phyloP scores from a whole-genome alignment of 1,284 basidiomycete genomes.

The Trichosporon coremiiforme region DNA sequence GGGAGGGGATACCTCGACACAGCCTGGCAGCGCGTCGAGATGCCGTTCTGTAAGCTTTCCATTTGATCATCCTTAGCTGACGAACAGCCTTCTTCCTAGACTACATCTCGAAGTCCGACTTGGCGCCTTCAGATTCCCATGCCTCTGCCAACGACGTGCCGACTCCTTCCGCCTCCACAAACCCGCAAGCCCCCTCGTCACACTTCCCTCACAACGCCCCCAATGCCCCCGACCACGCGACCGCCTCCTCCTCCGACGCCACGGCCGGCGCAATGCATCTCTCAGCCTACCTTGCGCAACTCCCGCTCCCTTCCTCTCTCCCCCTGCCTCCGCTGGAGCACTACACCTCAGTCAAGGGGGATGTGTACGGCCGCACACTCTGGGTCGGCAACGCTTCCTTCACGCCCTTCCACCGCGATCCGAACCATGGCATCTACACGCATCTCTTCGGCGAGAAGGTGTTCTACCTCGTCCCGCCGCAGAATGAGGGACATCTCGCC shows the following conservation, averaged over 20 bases:
- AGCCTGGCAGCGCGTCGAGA: slow-evolving; percentile 42
- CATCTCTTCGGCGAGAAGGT: slow-evolving; percentile 47
- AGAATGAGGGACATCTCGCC: slow-evolving; percentile 33
- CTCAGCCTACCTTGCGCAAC: slow-evolving; percentile 48
- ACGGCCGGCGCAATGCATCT: slow-evolving; percentile 12
- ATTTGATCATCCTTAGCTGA: slow-evolving; percentile 32
- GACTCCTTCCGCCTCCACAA: not conserved
- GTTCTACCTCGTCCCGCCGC: slow-evolving; percentile 48
- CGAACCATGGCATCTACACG: slow-evolving; percentile 50
- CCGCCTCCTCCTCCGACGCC: not conserved
- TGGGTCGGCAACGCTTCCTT: slow-evolving; percentile 49
- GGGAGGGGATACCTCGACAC: slow-evolving; percentile 49
- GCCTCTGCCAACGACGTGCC: not conserved
- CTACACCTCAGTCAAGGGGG: slow-evolving; percentile 36
- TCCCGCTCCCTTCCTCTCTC: slow-evolving; percentile 35
- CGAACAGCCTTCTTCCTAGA: not conserved
- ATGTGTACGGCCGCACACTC: slow-evolving; percentile 46
- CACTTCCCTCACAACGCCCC: slow-evolving; percentile 8
- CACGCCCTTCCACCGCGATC: slow-evolving; percentile 53
- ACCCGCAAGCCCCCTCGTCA: not conserved
- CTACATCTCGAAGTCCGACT: slow-evolving; percentile 2
- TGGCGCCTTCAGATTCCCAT: not conserved
- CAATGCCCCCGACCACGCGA: not conserved
- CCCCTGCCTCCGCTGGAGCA: slow-evolving; percentile 40
- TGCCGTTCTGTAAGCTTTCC: slow-evolving; percentile 37